phyloP scores from a whole-genome alignment of 2,329 filamentous ascomycete species.

The Triangularia setosa region DNA sequence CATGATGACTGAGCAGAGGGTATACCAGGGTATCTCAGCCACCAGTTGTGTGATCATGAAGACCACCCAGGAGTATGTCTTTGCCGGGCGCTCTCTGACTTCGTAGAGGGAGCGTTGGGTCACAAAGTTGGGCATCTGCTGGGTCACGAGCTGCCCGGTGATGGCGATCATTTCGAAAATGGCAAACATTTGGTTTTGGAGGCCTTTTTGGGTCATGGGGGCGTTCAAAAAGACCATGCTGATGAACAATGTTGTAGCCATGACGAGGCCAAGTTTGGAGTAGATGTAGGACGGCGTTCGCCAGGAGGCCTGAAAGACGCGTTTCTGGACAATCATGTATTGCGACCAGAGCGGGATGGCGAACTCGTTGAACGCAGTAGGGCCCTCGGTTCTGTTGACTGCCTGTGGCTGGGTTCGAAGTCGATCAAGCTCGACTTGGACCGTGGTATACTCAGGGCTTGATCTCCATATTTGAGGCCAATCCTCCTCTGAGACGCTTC shows the following conservation, averaged over 20 bases:
- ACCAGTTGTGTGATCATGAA: constrained; percentile 81
- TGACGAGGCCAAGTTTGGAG: not conserved
- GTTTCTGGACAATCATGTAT: no score
- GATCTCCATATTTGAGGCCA: constrained; percentile 62
- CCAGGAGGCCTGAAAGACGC: constrained; percentile 91
- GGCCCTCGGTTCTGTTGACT: constrained; percentile 20
- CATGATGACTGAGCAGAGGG: constrained; percentile 68
- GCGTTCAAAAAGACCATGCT: no score
- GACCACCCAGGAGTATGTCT: constrained; percentile 79
- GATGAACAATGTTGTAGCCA: no score
- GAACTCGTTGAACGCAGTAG: no score
- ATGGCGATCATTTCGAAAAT: constrained; percentile 81
- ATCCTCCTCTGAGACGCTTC: constrained; percentile 55
- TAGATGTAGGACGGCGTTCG: constrained; percentile 59
- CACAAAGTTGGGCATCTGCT: constrained; percentile 83
- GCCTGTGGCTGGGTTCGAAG: constrained; percentile 38
- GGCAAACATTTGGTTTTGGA: constrained; percentile 82
- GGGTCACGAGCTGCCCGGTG: constrained; percentile 73
- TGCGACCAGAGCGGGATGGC: no score
- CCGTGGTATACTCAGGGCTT: constrained; percentile 51
- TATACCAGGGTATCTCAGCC: constrained; percentile 82
- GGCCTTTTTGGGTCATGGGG: constrained; percentile 70
- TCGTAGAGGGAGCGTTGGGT: constrained; percentile 79
- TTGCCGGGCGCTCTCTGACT: constrained; percentile 77
- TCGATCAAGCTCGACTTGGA: constrained; percentile 54